A percentile compares a stretch with the other conserved stretches of the same genome.
Conservation (phyloP, 345 rosid genomes). For the Brassica carinata region DNA sequence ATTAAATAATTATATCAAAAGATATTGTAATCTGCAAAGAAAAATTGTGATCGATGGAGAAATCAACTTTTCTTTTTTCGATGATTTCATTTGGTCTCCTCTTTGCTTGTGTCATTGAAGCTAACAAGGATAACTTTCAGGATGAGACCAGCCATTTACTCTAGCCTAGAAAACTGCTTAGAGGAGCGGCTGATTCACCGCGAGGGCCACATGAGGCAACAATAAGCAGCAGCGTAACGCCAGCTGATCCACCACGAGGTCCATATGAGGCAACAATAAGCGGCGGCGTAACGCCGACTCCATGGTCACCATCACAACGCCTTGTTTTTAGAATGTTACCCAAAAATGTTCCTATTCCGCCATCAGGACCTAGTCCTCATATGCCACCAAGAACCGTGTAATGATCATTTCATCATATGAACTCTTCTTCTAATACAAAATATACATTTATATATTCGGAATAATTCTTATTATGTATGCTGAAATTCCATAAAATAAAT, state of each 20-base stretch:
- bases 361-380: not conserved
- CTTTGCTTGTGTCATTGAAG: constrained; percentile 10
- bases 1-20: no score
- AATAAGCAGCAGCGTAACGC: not conserved
- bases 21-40: not conserved
- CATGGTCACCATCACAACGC: not conserved
- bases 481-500: no score
- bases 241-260: no score
- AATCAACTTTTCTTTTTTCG: constrained; percentile 14
- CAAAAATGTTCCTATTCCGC: not conserved
- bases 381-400: not conserved
- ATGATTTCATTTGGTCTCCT: constrained; percentile 13
- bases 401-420: not conserved
- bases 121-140: not conserved
- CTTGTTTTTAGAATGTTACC: not conserved
- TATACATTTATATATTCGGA: not conserved
- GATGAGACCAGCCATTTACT: not conserved
- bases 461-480: not conserved
- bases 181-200: not conserved
- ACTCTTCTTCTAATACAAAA: not conserved
- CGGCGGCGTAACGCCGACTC: not conserved
- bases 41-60: constrained; percentile 3
- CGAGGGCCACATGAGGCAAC: not conserved
- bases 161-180: not conserved
- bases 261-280: no score